phyloP scores from a whole-genome alignment of 2,329 filamentous ascomycete genomes.

The Dothiorella sarmentorum region DNA sequence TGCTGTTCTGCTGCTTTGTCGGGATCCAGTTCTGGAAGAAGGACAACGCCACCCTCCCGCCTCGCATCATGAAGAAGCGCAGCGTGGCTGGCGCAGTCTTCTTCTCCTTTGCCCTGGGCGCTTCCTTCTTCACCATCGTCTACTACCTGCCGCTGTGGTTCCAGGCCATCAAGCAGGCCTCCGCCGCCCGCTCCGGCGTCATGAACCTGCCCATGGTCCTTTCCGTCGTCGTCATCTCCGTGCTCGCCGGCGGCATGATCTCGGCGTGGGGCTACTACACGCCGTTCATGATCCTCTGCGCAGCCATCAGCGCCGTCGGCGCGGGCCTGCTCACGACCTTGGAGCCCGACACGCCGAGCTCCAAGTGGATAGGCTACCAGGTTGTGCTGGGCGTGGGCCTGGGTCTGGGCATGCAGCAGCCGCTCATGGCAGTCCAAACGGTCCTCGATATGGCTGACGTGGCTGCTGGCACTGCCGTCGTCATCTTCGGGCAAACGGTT shows the following conservation, averaged over 20 bases:
- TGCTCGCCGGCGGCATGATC: conserved; percentile 30
- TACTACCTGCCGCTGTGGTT: conserved; percentile 43
- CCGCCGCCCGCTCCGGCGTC: conserved; percentile 38
- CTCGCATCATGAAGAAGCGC: conserved; percentile 28
- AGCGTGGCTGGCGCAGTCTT: conserved; percentile 30
- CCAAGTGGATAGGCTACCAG: conserved; percentile 33
- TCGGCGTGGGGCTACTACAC: conserved; percentile 24
- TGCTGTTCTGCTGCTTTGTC: conserved; percentile 19
- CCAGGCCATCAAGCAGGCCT: conserved; percentile 42
- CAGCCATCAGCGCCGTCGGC: conserved; percentile 29
- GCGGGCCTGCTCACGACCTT: conserved; percentile 29
- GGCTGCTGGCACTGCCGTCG: conserved; percentile 28
- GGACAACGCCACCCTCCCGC: conserved; percentile 28
- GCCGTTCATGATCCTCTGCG: conserved; percentile 35
- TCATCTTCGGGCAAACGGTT: conserved; percentile 61
- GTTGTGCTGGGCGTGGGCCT: conserved; percentile 26
- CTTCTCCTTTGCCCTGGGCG: conserved; percentile 34
- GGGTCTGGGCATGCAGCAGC: conserved; percentile 23
- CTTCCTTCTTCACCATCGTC: conserved; percentile 24
- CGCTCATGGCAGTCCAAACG: conserved; percentile 21
- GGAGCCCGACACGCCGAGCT: conserved; percentile 17
- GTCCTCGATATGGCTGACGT: conserved; percentile 19
- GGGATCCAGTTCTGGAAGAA: conserved; percentile 29
- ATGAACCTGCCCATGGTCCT: conserved; percentile 30
- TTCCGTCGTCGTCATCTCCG: conserved; percentile 29